Evolutionary conservation across 1,139 yeast genomes (phyloP).

Genomic region (Pichia sp.): DNA sequence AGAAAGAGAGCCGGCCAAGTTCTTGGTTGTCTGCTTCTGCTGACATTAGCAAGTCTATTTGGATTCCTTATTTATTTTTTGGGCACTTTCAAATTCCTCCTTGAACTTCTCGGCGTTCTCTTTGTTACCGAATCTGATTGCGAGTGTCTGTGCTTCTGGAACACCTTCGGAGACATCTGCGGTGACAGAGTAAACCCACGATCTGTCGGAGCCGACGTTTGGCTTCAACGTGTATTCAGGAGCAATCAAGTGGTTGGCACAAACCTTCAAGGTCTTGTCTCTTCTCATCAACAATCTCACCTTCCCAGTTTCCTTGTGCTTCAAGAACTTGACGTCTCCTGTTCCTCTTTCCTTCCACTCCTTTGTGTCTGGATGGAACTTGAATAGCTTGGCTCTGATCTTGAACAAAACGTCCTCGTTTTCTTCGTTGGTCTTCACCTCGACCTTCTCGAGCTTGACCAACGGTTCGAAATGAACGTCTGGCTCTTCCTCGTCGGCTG

Average conservation of each 20-base stretch:
- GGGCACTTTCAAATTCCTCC: constrained; percentile 83
- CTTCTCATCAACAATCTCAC: constrained; percentile 96
- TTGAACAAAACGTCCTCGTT: constrained; percentile 85
- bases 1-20: neutral
- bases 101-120: constrained; percentile 97
- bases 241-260: constrained; percentile 92
- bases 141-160: constrained; percentile 94
- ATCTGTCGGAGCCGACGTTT: constrained; percentile 94
- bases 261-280: constrained; percentile 94
- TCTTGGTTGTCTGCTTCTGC: neutral
- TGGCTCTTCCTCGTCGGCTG: constrained; percentile 81
- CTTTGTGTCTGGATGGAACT: constrained; percentile 67
- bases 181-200: constrained; percentile 95
- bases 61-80: constrained; percentile 50
- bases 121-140: constrained; percentile 94
- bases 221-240: constrained; percentile 85
- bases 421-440: constrained; percentile 95
- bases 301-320: constrained; percentile 77
- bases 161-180: constrained; percentile 95
- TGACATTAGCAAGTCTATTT: neutral
- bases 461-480: constrained; percentile 97
- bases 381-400: constrained; percentile 91
- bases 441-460: constrained; percentile 91
- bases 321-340: constrained; percentile 93
- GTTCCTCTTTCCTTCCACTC: constrained; percentile 99